Evolutionary conservation across 345 rosid genomes (phyloP).

Genomic region (Reutealis trisperma): DNA sequence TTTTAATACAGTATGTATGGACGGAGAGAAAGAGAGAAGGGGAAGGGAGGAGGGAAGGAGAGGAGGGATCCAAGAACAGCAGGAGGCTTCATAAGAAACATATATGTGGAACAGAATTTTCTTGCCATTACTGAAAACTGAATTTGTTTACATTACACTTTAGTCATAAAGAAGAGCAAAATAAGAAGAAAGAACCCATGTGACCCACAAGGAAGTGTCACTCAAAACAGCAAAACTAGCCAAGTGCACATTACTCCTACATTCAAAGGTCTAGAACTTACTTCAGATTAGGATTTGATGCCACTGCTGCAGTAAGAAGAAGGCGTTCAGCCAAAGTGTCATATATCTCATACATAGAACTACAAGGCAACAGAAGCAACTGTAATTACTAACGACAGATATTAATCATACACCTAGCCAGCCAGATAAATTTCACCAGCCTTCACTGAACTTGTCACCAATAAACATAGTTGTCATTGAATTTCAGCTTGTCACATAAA

Average conservation of each 20-base stretch:
- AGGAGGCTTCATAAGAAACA: background rate
- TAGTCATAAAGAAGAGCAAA: background rate
- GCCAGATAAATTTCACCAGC: background rate
- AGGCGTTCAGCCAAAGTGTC: conserved; percentile 67
- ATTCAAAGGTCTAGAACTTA: conserved; percentile 36
- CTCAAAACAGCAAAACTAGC: background rate
- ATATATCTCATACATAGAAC: conserved; percentile 82
- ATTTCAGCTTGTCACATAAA: too few species aligned
- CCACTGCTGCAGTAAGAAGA: conserved; percentile 60
- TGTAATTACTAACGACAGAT: background rate
- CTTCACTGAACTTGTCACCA: too few species aligned
- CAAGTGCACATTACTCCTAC: conserved; percentile 3
- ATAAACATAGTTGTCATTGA: too few species aligned
- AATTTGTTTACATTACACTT: background rate
- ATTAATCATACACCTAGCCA: background rate
- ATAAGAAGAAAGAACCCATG: background rate
- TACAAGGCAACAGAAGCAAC: conserved; percentile 24
- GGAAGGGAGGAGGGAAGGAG: background rate
- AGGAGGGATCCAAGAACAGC: background rate
- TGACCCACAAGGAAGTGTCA: background rate
- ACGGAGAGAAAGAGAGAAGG: background rate
- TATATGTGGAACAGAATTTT: background rate
- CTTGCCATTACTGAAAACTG: background rate
- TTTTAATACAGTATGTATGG: background rate
- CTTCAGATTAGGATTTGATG: conserved; percentile 57